A percentile compares a stretch with the other conserved stretches of the same genome.
phyloP scores from a whole-genome alignment of 176 grass and related monocot genomes.

The Oryza punctata region DNA sequence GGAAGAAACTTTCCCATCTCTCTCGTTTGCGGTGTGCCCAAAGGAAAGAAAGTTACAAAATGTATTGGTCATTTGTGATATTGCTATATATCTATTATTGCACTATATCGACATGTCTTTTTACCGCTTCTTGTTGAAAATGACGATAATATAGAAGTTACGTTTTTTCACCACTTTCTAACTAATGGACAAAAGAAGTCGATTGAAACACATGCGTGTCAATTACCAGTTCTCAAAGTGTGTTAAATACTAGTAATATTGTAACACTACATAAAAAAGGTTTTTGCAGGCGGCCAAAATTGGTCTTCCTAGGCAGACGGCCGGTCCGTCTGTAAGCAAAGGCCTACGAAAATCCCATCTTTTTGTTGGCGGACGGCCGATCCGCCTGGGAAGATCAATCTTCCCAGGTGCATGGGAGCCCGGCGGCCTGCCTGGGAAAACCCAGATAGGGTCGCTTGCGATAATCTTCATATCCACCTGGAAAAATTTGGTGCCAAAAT shows the following conservation, averaged over 20 bases:
- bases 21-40: neutral
- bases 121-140: neutral
- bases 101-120: neutral
- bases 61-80: neutral
- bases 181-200: neutral
- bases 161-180: neutral
- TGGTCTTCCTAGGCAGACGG: no score
- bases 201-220: neutral
- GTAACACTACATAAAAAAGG: no score
- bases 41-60: neutral
- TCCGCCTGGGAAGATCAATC: no score
- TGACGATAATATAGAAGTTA: neutral
- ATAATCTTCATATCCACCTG: no score
- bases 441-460: no score
- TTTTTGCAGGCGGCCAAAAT: no score
- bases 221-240: neutral
- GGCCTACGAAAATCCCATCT: no score
- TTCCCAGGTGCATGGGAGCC: no score
- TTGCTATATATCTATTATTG: neutral
- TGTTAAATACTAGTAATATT: neutral
- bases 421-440: no score
- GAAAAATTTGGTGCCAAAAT: no score
- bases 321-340: no score
- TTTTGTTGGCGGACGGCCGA: no score
- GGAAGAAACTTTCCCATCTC: slow-evolving; percentile 29